phyloP scores from a whole-genome alignment of 495 filamentous ascomycete genomes.

The Aspergillus funiculosus region DNA sequence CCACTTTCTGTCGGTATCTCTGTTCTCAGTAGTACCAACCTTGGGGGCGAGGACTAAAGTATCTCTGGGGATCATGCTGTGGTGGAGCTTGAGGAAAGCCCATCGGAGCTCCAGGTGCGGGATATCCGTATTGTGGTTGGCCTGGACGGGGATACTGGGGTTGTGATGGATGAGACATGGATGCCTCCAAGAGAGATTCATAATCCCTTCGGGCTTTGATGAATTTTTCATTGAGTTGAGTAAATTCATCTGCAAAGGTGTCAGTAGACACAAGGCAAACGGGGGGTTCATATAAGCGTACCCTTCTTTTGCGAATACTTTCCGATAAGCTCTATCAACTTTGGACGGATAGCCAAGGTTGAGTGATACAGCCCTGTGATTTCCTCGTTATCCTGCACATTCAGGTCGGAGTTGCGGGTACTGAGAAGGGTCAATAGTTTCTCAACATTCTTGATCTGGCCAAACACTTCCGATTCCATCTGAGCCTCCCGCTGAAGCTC shows the following conservation, averaged over 20 bases:
- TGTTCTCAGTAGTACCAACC: conserved; percentile 27
- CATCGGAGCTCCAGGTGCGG: conserved; percentile 41
- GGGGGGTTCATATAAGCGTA: conserved; percentile 27
- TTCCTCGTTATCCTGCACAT: conserved; percentile 85
- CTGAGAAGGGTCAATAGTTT: conserved; percentile 90
- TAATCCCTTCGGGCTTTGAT: conserved; percentile 98
- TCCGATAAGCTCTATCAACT: conserved; percentile 95
- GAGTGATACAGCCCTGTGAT: conserved; percentile 91
- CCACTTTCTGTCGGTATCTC: neutral
- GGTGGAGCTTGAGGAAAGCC: conserved; percentile 46
- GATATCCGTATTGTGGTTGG: conserved; percentile 60
- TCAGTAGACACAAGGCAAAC: conserved; percentile 16
- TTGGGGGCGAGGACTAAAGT: conserved; percentile 58
- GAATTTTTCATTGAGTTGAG: conserved; percentile 97
- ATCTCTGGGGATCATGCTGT: conserved; percentile 62
- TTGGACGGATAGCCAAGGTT: conserved; percentile 88
- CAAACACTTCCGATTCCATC: conserved; percentile 97
- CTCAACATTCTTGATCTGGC: conserved; percentile 97
- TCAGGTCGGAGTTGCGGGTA: conserved; percentile 83
- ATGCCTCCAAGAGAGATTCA: conserved; percentile 88
- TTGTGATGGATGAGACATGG: conserved; percentile 84
- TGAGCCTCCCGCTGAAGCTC: conserved; percentile 93
- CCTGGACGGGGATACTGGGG: conserved; percentile 63
- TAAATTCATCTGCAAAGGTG: conserved; percentile 74
- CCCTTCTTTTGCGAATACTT: conserved; percentile 99